Conservation (phyloP, 768 basidiomycete genomes). For the Lyophyllum semitale region DNA sequence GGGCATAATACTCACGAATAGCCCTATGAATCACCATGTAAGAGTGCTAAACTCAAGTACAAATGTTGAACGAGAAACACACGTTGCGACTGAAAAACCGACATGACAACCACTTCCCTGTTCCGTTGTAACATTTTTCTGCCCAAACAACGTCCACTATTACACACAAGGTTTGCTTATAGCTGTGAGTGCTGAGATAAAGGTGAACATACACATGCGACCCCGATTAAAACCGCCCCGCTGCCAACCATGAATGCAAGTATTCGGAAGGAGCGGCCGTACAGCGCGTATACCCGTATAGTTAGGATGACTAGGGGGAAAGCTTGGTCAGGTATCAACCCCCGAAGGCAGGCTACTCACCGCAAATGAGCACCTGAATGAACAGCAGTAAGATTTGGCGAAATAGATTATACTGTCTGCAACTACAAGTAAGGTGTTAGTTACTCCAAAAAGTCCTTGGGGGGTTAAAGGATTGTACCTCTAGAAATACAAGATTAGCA, state of each 20-base stretch:
- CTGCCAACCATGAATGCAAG: slow-evolving; percentile 34
- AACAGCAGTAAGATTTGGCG: slow-evolving; percentile 43
- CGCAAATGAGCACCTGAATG: slow-evolving; percentile 46
- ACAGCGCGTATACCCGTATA: slow-evolving; percentile 53
- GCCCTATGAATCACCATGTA: slow-evolving; percentile 8
- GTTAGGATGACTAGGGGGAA: slow-evolving; percentile 38
- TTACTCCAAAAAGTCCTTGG: background rate
- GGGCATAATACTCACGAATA: slow-evolving; percentile 12
- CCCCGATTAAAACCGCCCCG: slow-evolving; percentile 27
- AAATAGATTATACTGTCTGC: slow-evolving; percentile 36
- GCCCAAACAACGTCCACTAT: slow-evolving; percentile 48
- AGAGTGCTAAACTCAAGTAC: background rate
- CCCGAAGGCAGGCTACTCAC: slow-evolving; percentile 29
- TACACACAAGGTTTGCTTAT: background rate
- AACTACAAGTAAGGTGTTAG: slow-evolving; percentile 31
- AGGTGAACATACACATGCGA: slow-evolving; percentile 36
- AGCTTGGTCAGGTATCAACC: background rate
- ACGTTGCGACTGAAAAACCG: slow-evolving; percentile 31
- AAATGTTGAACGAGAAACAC: slow-evolving; percentile 10
- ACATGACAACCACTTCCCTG: slow-evolving; percentile 35
- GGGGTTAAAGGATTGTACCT: slow-evolving; percentile 12
- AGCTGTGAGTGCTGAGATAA: background rate
- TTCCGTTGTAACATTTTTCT: slow-evolving; percentile 27
- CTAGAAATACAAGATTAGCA: slow-evolving; percentile 5
- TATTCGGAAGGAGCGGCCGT: slow-evolving; percentile 39